These are phyloP conservation scores for Aspergillus sp. DNA, from an alignment of 2,329 filamentous ascomycete species.

Conservation along the genomic window DNA sequence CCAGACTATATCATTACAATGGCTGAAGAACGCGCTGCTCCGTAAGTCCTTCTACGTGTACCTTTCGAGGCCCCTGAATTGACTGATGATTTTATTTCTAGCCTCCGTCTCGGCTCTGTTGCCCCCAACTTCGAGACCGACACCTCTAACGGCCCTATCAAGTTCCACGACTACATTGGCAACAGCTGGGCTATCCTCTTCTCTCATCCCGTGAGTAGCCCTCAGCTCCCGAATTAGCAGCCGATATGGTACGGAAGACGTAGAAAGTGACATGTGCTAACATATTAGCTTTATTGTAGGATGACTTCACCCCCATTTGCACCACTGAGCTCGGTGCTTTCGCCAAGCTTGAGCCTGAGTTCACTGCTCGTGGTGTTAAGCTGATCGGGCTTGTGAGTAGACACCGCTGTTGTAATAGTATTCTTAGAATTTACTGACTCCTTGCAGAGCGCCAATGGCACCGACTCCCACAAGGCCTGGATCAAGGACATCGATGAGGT, in stretches of 20 bases:
- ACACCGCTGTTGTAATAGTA: not conserved
- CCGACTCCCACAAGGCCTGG: constrained; percentile 82
- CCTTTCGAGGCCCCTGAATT: constrained; percentile 13
- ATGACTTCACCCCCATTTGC: constrained; percentile 91
- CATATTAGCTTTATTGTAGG: constrained; percentile 18
- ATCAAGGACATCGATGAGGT: constrained; percentile 86
- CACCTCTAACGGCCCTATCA: constrained; percentile 65
- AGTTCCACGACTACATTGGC: constrained; percentile 72
- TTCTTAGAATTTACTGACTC: constrained; percentile 1
- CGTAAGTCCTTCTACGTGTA: constrained; percentile 33
- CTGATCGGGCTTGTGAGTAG: constrained; percentile 71
- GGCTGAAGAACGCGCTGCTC: constrained; percentile 43
- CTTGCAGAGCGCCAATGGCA: constrained; percentile 70
- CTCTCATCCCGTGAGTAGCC: constrained; percentile 59
- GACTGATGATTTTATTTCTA: constrained; percentile 18
- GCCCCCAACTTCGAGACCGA: constrained; percentile 70
- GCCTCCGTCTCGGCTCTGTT: constrained; percentile 64
- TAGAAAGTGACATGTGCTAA: not conserved
- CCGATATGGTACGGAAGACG: not conserved
- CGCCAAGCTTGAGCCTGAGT: constrained; percentile 86
- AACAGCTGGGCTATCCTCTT: constrained; percentile 70
- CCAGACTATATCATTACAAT: constrained; percentile 30
- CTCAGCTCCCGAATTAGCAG: not conserved
- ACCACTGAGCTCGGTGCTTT: constrained; percentile 95
- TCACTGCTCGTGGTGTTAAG: constrained; percentile 83